phyloP scores from a whole-genome alignment of 2,329 filamentous ascomycete genomes.

The Leptographium radiaticola region DNA sequence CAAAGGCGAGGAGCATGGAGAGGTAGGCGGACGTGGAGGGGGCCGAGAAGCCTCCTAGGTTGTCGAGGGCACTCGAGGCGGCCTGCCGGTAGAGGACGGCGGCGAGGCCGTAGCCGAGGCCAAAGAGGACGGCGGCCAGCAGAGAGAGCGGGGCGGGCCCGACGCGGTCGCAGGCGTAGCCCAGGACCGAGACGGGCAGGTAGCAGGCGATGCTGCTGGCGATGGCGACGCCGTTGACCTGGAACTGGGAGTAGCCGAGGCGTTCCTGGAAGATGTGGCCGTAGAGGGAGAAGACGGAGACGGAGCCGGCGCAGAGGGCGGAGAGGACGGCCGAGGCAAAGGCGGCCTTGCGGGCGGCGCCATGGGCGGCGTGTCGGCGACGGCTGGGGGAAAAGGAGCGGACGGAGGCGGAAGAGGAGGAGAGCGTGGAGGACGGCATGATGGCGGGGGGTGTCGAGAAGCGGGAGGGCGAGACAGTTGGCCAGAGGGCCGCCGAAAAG shows the following conservation, averaged over 20 bases:
- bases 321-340: conserved; percentile 42
- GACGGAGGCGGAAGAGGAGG: conserved; percentile 5
- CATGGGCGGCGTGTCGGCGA: conserved; percentile 9
- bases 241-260: conserved; percentile 77
- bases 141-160: conserved; percentile 68
- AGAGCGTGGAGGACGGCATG: not conserved
- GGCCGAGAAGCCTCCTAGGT: conserved; percentile 3
- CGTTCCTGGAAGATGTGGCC: conserved; percentile 78
- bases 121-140: conserved; percentile 61
- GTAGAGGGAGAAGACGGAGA: conserved; percentile 89
- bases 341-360: conserved; percentile 28
- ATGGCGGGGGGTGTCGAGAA: not conserved
- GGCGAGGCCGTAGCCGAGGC: conserved; percentile 68
- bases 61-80: conserved; percentile 20
- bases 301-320: conserved; percentile 72
- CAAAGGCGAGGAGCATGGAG: conserved; percentile 76
- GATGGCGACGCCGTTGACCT: conserved; percentile 83
- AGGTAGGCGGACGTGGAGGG: conserved; percentile 65
- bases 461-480: not conserved
- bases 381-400: conserved; percentile 5
- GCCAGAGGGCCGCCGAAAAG: not conserved
- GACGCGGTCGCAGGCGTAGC: conserved; percentile 82
- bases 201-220: conserved; percentile 82
- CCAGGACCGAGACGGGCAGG: conserved; percentile 78
- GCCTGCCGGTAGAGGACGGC: conserved; percentile 57